Base-by-base conservation (phyloP, 139 green algal genomes). In the Prasinococcaceae sp. region DNA sequence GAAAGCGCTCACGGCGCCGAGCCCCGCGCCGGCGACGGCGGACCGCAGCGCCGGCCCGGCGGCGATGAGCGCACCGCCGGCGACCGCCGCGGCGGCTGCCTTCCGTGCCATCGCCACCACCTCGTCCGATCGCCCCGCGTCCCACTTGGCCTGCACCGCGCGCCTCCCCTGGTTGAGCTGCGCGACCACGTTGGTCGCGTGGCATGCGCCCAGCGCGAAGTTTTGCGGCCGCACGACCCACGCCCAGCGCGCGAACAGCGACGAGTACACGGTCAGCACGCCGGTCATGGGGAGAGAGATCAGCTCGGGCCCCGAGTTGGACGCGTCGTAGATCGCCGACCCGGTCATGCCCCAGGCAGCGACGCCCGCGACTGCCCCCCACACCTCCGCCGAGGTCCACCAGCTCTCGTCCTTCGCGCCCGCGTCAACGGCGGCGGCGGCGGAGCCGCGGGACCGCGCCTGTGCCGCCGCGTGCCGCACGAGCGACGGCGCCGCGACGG, bases 161-260 rank as follows among this genome's bases (percentile, higher is more conserved):
- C 33, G 33, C 25, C 46, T 33, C 20, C 29, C 19, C 26, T 53
- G 46, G 46, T 53, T 53, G 25, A 53, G 46, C 46, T 53, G 46
- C 19, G 28, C 46, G 23, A n/a, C 26, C 25, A 37, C 46, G 46
- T 53, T 53, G 9, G 8, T 37, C 6, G 30, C 10, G 46, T 53
- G 46, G 26, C 46, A 53, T 6, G 26, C 46, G 46, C 26, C 29
- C 8, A 53, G 19, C 16, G 28, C 28, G 19, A 37, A 8, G 23
- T 53, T 53, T 16, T 22, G 19, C 17, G 46, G 46, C 46, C 30
- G 9, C 19, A 53, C 28, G 46, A 53, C 26, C 46, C 46, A 53
- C 8, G 46, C 46, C 26, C 26, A 53, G 25, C 46, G 24, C 46
- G 28, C 28, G 26, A 53, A 53, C 6, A 53, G 46, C 22, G 46